Evolutionary conservation across 768 basidiomycete species (phyloP), one percentile per base, ranked within the genome.

Genomic region (Gymnopilus dilepis): DNA sequence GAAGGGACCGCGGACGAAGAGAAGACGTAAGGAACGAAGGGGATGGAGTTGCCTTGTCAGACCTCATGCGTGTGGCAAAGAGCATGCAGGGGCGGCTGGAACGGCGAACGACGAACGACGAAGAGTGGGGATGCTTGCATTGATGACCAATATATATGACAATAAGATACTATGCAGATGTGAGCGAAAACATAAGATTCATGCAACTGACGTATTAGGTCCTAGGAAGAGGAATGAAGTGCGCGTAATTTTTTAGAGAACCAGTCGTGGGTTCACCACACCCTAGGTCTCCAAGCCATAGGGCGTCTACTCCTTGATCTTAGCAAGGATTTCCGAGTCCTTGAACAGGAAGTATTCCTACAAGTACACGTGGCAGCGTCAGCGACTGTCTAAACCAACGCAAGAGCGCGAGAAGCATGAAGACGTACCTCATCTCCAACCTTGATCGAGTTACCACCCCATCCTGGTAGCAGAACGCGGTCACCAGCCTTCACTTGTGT

Each of bases 381-480:
- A 65, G 41, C 6, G 17, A 37, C 34, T 15, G 38, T 6, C 15
- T 24, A 38, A 45, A 24, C 17, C 55, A 41, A 11, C 47, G 26
- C 11, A 0, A 56, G 21, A 30, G 56, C 4, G 8, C 41, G 17
- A 54, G 6, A 34, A 48, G 58, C n/a, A n/a, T n/a, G 33, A 38
- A 53, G 21, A 84, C 91, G 61, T 70, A 95, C 97, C 74, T 98
- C 96, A 24, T 99, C 97, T 40, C 95, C 96, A 50, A 99, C 86
- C 79, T 99, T 99, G 77, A 99, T 95, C 15, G 92, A 74, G 72
- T 89, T 95, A 11, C 97, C 97, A 55, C 97, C 97, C 93, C 97
- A 99, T 5, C 93, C 94, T 12, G 97, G 97, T 4, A 99, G 80
- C 54, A 99, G 82, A 15, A 99, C 96, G 9, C 92, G 84, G 80